Conservation (phyloP, 805 yeast genomes). For the Cyberlindnera nakhonratchasimensis region DNA sequence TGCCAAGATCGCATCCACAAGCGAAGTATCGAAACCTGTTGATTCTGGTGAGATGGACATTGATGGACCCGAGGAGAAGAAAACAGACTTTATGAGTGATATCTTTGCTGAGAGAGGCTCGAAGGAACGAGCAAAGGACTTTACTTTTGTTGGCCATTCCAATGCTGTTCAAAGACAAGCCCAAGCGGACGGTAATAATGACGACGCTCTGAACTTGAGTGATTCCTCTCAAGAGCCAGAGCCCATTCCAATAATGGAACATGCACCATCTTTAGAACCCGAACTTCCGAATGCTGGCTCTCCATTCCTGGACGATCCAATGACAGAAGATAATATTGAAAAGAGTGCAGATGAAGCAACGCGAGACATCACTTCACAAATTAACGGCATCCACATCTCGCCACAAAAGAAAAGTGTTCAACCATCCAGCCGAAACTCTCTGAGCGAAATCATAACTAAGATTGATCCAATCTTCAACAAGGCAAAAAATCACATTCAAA, state of each 20-base stretch:
- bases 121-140: constrained; percentile 7
- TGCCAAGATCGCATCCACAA: background rate
- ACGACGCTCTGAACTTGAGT: constrained; percentile 7
- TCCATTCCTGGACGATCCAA: constrained; percentile 24
- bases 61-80: constrained; percentile 8
- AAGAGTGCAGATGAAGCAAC: constrained; percentile 22
- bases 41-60: constrained; percentile 11
- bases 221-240: constrained; percentile 11
- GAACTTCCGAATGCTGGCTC: constrained; percentile 14
- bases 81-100: constrained; percentile 23
- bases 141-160: constrained; percentile 12
- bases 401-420: constrained; percentile 22
- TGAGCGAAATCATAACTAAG: constrained; percentile 19
- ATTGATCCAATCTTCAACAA: constrained; percentile 26
- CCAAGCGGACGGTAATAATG: constrained; percentile 1
- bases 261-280: constrained; percentile 6
- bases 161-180: constrained; percentile 1
- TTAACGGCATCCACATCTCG: constrained; percentile 25
- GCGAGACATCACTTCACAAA: constrained; percentile 19
- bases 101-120: constrained; percentile 14
- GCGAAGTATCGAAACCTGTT: background rate
- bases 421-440: constrained; percentile 16
- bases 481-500: constrained; percentile 20
- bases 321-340: constrained; percentile 14
- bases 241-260: constrained; percentile 1